Conservation (phyloP, 164 flowering plant species). For the Hamamelis virginiana region DNA sequence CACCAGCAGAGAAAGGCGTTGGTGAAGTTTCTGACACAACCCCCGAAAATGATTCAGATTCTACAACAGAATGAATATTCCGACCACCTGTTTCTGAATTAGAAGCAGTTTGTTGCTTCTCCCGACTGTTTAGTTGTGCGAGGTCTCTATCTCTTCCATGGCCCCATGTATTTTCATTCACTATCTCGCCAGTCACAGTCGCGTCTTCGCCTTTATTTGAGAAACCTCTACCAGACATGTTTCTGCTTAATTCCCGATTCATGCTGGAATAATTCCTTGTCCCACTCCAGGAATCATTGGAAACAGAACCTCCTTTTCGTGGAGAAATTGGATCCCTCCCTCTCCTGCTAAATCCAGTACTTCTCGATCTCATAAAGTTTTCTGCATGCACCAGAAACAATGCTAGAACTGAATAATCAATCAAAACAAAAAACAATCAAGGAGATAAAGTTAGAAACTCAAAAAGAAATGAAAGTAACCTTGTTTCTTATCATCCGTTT, state of each 20-base stretch:
- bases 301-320: slow-evolving; percentile 36
- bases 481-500: slow-evolving; percentile 50
- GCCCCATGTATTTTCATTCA: slow-evolving; percentile 42
- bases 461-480: slow-evolving; percentile 35
- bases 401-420: not conserved
- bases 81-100: slow-evolving; percentile 27
- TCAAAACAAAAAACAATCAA: not conserved
- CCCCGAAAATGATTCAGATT: slow-evolving; percentile 33
- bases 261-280: slow-evolving; percentile 33
- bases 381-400: slow-evolving; percentile 41
- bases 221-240: slow-evolving; percentile 36
- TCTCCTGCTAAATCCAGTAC: slow-evolving; percentile 46
- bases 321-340: slow-evolving; percentile 62
- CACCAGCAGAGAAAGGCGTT: slow-evolving; percentile 27
- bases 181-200: slow-evolving; percentile 28
- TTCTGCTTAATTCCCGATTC: slow-evolving; percentile 49
- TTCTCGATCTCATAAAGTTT: slow-evolving; percentile 41
- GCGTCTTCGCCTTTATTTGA: slow-evolving; percentile 34
- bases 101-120: slow-evolving; percentile 27
- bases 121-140: slow-evolving; percentile 36
- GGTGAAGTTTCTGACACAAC: slow-evolving; percentile 28
- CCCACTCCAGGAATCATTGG: slow-evolving; percentile 56
- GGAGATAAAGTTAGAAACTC: too few relatives aligned
- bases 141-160: slow-evolving; percentile 44
- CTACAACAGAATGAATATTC: slow-evolving; percentile 23